Evolutionary conservation across 176 grass and related monocot species (phyloP).

Genomic region (Bromus sterilis): DNA sequence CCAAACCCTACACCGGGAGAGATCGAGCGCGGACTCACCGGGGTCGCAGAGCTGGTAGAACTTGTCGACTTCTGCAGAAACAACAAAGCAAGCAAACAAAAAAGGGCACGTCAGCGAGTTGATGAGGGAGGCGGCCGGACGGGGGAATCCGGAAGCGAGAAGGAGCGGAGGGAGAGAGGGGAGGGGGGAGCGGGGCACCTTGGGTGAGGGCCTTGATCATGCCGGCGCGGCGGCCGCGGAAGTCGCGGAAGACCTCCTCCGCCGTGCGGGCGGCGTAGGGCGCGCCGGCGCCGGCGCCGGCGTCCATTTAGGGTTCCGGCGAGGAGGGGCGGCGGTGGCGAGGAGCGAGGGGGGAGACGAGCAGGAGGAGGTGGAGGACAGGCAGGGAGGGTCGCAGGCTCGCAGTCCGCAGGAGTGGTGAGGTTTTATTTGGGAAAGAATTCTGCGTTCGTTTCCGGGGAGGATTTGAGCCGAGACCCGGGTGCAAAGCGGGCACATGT

Average conservation of each 20-base stretch:
- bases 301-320: constrained; percentile 62
- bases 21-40: constrained; percentile 57
- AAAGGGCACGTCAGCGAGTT: neutral
- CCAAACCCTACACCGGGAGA: constrained; percentile 27
- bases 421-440: constrained; percentile 30
- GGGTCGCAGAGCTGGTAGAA: constrained; percentile 91
- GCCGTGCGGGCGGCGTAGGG: constrained; percentile 62
- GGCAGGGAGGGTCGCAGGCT: constrained; percentile 8
- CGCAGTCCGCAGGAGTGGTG: constrained; percentile 11
- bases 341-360: constrained; percentile 2
- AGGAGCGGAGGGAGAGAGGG: neutral
- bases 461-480: neutral
- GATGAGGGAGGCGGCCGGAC: neutral
- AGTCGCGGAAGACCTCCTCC: constrained; percentile 95
- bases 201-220: constrained; percentile 96
- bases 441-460: neutral
- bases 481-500: neutral
- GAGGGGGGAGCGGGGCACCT: constrained; percentile 21
- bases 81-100: constrained; percentile 11
- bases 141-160: neutral
- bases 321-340: constrained; percentile 23
- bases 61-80: constrained; percentile 82
- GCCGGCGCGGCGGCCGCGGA: constrained; percentile 74
- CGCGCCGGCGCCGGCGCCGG: constrained; percentile 20
- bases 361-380: constrained; percentile 21